phyloP scores from a whole-genome alignment of 2,329 filamentous ascomycete species.

The Lomentospora prolificans region DNA sequence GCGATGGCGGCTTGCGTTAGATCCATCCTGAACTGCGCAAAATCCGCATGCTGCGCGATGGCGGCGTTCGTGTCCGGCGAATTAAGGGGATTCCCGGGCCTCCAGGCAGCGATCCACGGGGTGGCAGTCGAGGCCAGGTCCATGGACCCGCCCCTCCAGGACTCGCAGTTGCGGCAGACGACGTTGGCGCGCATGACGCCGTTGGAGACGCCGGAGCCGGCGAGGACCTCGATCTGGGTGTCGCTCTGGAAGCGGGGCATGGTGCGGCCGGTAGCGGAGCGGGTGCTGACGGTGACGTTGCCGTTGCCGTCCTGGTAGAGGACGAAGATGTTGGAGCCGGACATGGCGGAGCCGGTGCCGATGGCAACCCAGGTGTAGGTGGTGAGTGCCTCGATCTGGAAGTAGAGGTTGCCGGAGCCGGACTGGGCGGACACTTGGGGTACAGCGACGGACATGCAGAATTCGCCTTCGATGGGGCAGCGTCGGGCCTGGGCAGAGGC shows the following conservation, averaged over 20 bases:
- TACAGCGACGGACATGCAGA: slow-evolving; percentile 48
- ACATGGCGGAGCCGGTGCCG: slow-evolving; percentile 46
- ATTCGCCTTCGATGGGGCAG: slow-evolving; percentile 30
- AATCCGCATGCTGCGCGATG: slow-evolving; percentile 37
- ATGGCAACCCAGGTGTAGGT: slow-evolving; percentile 47
- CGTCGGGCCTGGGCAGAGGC: slow-evolving; percentile 12
- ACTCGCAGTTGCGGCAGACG: slow-evolving; percentile 40
- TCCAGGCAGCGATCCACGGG: slow-evolving; percentile 47
- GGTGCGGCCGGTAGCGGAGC: slow-evolving; percentile 35
- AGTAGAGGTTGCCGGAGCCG: slow-evolving; percentile 46
- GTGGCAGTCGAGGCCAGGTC: slow-evolving; percentile 28
- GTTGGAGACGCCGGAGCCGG: slow-evolving; percentile 44
- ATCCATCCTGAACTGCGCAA: slow-evolving; percentile 35
- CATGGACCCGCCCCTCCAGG: slow-evolving; percentile 33
- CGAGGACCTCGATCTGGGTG: slow-evolving; percentile 41
- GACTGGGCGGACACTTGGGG: slow-evolving; percentile 37
- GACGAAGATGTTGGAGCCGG: slow-evolving; percentile 50
- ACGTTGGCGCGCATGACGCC: slow-evolving; percentile 52
- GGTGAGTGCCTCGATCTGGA: slow-evolving; percentile 48
- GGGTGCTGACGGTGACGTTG: slow-evolving; percentile 53
- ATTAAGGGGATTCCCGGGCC: slow-evolving; percentile 32
- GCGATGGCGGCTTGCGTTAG: slow-evolving; percentile 34
- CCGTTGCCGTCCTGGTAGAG: slow-evolving; percentile 48
- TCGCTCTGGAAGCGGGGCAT: slow-evolving; percentile 36
- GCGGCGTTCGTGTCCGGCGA: slow-evolving; percentile 27